Evolutionary conservation across 352 stramenopile genomes (phyloP), one percentile per base, ranked within the genome.

Genomic region (Globisporangium solare): DNA sequence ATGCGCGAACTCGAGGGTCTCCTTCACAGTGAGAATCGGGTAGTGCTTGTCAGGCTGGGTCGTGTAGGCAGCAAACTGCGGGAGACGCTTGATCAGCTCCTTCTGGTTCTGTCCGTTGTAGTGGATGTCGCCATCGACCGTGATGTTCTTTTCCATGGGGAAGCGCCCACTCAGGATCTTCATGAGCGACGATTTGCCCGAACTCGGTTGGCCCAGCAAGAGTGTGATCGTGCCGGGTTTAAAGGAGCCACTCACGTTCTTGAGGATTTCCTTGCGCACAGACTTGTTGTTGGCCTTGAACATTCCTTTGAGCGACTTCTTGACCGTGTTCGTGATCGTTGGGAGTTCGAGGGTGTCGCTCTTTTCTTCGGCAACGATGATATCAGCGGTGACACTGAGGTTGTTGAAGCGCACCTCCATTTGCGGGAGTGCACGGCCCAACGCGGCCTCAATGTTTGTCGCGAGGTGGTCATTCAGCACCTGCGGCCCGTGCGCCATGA

Each of bases 21-120:
- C 46, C 8, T 51, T 51, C 15, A 51, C 46, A 15, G 46, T 51
- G 11, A 51, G n/a, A 18, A 15, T 35, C 24, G 46, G 46, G 97
- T 92, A 96, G 76, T 35, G 89, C 96, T 66, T 97, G 68, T 97
- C 89, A 21, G 63, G 56, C 51, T 75, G 69, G 1, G 8, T 58
- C 20, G 61, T 43, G 47, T 76, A 74, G 20, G 59, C 60, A 11
- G 58, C 47, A 10, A 71, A 54, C 54, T 72, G 64, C 24, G 66
- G 60, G 17, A 74, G 22, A 15, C 58, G 52, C n/a, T 60, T 53
- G 12, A 7, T 14, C 4, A 72, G 18, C 21, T 58, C 56, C 5
- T 47, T 12, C 22, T 63, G 58, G 3, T 35, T 15, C 24, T 50
- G 41, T n/a, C 66, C 66, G 37, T 74, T 77, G 69, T 74, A 77